Evolutionary conservation across 495 filamentous ascomycete genomes (phyloP), one percentile per base, ranked within the genome.

Genomic region (Penicillium pulvis): DNA sequence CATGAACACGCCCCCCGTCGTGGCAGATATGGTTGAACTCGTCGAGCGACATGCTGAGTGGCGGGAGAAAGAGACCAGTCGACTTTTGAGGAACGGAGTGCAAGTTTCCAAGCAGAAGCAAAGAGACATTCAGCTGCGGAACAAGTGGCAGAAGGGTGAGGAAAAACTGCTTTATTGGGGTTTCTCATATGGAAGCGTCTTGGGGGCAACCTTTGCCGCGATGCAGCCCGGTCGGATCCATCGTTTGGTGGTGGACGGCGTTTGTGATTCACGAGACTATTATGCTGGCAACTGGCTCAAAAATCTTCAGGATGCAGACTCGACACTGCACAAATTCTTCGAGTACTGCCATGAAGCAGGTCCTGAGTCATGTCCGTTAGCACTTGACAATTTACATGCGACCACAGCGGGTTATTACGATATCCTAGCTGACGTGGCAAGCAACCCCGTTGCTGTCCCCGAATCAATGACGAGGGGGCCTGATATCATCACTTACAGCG

Each of bases 331-430:
- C 4, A 49, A 28, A 16, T 49, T 49, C 26, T 49, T 49, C 26
- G 46, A 49, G 16, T n/a, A 49, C 16, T 49, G 46, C 26, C 26
- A 49, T 17, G 46, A 49, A 49, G 46, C 46, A 11, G 46, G 46
- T 5, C 46, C 46, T 7, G 6, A n/a, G 23, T 30, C 23, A 12
- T 49, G 46, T 31, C 26, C 46, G 8, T 31, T 49, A 6, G 46
- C 46, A 4, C 30, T 16, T 4, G 16, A 31, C 16, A n/a, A 7
- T 17, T 49, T 49, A 11, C 23, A 31, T 1, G 26, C 24, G 16
- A 30, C 26, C 3, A 28, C 16, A 10, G 46, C 17, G 4, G 24
- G 14, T 4, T 49, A n/a, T 8, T 8, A 49, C 16, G 12, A 30
- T 8, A 28, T 49, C 1, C 26, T 49, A 2, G 26, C 24, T 9